Evolutionary conservation across 1,284 basidiomycete genomes (phyloP), one percentile per base, ranked within the genome.

Genomic region (Apiotrichum veenhuisii): DNA sequence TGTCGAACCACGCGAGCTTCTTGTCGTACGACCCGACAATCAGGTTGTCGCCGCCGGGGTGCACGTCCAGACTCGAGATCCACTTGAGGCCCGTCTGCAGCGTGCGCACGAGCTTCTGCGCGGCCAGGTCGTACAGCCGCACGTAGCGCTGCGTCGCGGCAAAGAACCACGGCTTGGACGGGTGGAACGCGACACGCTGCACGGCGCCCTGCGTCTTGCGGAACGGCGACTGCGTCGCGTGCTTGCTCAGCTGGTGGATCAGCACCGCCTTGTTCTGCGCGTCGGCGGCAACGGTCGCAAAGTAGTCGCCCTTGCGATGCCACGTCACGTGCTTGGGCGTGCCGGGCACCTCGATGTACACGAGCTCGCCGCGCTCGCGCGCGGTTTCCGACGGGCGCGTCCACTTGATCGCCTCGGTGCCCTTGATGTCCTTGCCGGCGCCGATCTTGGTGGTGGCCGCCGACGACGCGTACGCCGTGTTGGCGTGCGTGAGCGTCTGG

Each of bases 111-210:
- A 98, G 81, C 70, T 88, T 88, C 78, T 99, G 96, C 64, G 89
- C 91, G 38, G 90, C 86, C 26, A 99, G 83, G 76, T 98, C 94
- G 80, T 98, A 99, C 62, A 98, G 76, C 59, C 94, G 85, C 64
- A 99, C 87, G 75, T 97, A 95, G 70, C 94, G 89, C 77, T 98
- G 94, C 4, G 96, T 98, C 84, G 96, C 96, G 53, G 98, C 95
- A 70, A 98, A 98, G 81, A 99, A 94, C 76, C 93, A 85, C 9
- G 96, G 92, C 74, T 92, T 93, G 48, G 82, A 78, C 3, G 96
- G 95, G 77, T 99, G 96, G 85, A 99, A 99, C 46, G 87, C 82
- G 18, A 96, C 91, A 53, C 87, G 80, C 78, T 99, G 95, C 12
- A 98, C 88, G 14, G 84, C 75, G 27, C 96, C 95, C 74, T 90